Conservation (phyloP, 1,284 basidiomycete genomes). For the Mycena sp. region DNA sequence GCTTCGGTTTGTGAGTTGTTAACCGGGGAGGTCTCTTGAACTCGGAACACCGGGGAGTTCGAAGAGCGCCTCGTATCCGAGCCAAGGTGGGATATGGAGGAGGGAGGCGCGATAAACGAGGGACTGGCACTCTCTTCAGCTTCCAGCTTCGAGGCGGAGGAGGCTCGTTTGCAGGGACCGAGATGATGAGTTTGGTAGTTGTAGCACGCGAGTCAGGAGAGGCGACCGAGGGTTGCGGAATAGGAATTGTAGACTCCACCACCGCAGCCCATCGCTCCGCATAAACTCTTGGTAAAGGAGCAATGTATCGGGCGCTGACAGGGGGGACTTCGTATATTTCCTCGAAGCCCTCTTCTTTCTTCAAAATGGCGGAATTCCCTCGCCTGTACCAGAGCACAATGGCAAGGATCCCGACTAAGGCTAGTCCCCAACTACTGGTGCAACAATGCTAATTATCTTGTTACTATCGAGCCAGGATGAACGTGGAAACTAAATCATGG, state of each 20-base stretch:
- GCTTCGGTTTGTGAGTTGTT: background rate
- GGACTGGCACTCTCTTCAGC: background rate
- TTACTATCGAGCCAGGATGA: background rate
- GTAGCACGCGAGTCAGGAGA: too few species aligned
- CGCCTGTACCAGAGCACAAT: slow-evolving; percentile 10
- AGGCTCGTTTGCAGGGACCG: background rate
- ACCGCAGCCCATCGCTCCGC: slow-evolving; percentile 1
- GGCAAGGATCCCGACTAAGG: background rate
- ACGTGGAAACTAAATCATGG: background rate
- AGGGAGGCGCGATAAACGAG: slow-evolving; percentile 6
- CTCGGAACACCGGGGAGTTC: slow-evolving; percentile 7
- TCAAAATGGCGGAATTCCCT: background rate
- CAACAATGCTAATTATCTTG: background rate
- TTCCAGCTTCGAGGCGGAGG: background rate
- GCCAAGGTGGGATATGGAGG: background rate
- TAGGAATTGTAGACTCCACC: background rate
- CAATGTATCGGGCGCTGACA: background rate
- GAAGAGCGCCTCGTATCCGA: background rate
- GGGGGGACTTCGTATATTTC: background rate
- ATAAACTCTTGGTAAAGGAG: background rate
- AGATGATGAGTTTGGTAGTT: slow-evolving; percentile 2
- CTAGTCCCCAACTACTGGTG: background rate
- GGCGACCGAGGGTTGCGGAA: background rate
- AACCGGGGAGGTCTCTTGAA: background rate
- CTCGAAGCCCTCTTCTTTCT: background rate